These are phyloP conservation scores for Xerocomus potaroensis DNA, from an alignment of 768 basidiomycete species.

Conservation along the genomic window DNA sequence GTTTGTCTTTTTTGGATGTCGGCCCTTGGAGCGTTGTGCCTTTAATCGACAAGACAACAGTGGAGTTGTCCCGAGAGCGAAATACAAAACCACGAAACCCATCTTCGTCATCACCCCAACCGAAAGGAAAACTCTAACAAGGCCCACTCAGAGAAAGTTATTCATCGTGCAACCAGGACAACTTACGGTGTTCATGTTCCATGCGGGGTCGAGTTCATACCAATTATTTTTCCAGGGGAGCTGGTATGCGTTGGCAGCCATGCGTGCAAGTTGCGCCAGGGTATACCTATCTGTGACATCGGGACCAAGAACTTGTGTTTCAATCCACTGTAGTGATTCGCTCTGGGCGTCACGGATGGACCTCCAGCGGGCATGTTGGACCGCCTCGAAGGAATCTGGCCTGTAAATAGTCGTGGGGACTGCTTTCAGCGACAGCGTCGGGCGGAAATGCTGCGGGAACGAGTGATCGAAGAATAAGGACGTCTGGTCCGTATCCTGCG, in stretches of 20 bases:
- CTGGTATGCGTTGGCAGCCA: slow-evolving; percentile 88
- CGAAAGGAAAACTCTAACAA: slow-evolving; percentile 70
- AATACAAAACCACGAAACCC: slow-evolving; percentile 94
- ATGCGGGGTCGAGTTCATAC: slow-evolving; percentile 74
- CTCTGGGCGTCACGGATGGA: slow-evolving; percentile 48
- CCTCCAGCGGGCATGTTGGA: slow-evolving; percentile 49
- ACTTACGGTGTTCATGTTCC: slow-evolving; percentile 53
- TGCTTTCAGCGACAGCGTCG: slow-evolving; percentile 37
- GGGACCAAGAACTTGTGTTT: slow-evolving; percentile 61
- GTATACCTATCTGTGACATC: slow-evolving; percentile 79
- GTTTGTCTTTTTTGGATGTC: slow-evolving; percentile 88
- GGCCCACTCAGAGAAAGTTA: slow-evolving; percentile 4
- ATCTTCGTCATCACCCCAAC: slow-evolving; percentile 62
- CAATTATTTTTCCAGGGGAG: slow-evolving; percentile 66
- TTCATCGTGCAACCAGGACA: slow-evolving; percentile 1
- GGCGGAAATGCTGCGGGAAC: slow-evolving; percentile 3
- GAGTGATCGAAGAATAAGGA: slow-evolving; percentile 4
- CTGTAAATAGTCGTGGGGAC: slow-evolving; percentile 51
- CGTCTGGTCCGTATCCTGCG: slow-evolving; percentile 4
- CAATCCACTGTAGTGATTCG: slow-evolving; percentile 63
- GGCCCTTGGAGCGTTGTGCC: slow-evolving; percentile 81
- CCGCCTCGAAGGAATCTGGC: slow-evolving; percentile 47
- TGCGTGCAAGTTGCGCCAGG: slow-evolving; percentile 74
- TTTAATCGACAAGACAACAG: slow-evolving; percentile 86
- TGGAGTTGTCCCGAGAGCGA: slow-evolving; percentile 70